These are phyloP conservation scores for Spatholobus suberectus DNA, from an alignment of 306 rosid species.

Conservation along the genomic window DNA sequence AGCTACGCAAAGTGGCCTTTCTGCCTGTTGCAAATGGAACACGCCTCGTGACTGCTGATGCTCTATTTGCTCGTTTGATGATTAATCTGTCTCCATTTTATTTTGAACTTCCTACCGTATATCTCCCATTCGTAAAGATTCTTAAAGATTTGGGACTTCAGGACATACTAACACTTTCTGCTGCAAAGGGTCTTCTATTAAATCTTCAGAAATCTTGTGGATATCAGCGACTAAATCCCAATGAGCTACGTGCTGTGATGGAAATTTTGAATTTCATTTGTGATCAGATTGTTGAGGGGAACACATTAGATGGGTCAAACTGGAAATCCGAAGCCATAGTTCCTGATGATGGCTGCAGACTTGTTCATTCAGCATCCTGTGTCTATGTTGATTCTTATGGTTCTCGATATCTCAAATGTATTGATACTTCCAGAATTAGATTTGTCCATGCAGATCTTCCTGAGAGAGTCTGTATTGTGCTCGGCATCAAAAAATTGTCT, in stretches of 20 bases:
- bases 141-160: conserved; percentile 94
- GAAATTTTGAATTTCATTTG: conserved; percentile 85
- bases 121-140: conserved; percentile 85
- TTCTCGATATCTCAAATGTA: conserved; percentile 80
- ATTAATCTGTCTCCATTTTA: conserved; percentile 96
- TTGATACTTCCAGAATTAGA: conserved; percentile 84
- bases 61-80: conserved; percentile 80
- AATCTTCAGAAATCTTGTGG: conserved; percentile 90
- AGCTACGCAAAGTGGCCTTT: conserved; percentile 76
- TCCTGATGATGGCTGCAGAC: conserved; percentile 96
- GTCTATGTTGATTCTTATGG: conserved; percentile 88
- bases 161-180: conserved; percentile 73
- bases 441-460: conserved; percentile 92
- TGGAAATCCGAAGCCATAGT: conserved; percentile 81
- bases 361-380: conserved; percentile 85
- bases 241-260: conserved; percentile 96
- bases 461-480: conserved; percentile 71
- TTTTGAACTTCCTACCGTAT: conserved; percentile 85
- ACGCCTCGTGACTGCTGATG: conserved; percentile 80
- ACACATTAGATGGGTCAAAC: conserved; percentile 46
- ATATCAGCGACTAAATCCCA: conserved; percentile 92
- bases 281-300: conserved; percentile 64
- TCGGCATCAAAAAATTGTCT: conserved; percentile 82
- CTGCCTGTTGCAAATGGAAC: conserved; percentile 97
- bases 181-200: conserved; percentile 83